Evolutionary conservation across 2,329 filamentous ascomycete species (phyloP).

Genomic region (Fusarium temperatum): DNA sequence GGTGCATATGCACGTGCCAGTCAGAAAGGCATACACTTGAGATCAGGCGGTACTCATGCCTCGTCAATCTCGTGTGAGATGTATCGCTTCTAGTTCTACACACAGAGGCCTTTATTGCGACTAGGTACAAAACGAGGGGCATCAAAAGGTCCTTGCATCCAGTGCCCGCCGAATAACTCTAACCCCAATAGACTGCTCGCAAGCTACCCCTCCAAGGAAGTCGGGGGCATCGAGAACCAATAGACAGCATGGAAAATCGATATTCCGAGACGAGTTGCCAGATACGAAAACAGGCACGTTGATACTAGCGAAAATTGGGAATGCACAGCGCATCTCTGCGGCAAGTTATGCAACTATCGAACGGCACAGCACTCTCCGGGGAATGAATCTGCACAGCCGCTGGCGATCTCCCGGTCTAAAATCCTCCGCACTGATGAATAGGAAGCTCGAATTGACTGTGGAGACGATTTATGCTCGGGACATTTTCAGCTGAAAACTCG

Average conservation of each 20-base stretch:
- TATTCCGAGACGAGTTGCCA: not conserved
- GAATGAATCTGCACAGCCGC: not conserved
- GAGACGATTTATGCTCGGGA: not conserved
- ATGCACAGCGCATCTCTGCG: not conserved
- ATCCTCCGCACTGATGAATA: not conserved
- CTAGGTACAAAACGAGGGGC: not conserved
- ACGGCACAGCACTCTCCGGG: not conserved
- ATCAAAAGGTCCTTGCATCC: not conserved
- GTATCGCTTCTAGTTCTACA: not conserved
- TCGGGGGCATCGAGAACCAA: not conserved
- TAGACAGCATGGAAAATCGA: not conserved
- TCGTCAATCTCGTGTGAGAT: not conserved
- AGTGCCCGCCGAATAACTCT: not conserved
- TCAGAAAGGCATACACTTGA: no score
- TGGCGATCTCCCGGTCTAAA: not conserved
- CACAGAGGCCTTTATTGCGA: not conserved
- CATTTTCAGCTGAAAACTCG: not conserved
- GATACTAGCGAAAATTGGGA: not conserved
- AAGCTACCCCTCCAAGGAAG: not conserved
- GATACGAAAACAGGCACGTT: not conserved
- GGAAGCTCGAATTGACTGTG: not conserved
- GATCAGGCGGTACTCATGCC: no score
- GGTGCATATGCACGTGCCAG: no score
- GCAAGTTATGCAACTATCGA: not conserved
- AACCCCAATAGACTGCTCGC: not conserved